Evolutionary conservation across 441 rosid species (phyloP).

Genomic region (Erodium moschatum): DNA sequence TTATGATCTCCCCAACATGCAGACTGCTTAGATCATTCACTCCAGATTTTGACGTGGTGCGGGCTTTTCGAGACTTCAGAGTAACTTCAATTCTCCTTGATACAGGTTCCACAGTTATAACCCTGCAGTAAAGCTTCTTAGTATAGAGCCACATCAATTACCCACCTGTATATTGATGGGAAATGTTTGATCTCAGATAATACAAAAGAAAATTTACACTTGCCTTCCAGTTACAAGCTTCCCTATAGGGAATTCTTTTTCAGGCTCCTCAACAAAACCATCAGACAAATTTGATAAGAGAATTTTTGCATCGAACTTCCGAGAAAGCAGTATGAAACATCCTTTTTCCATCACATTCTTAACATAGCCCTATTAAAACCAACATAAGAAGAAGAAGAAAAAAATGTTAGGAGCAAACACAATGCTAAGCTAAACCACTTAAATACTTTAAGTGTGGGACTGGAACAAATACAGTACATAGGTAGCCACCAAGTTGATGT

Average conservation of each 20-base stretch:
- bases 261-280: conserved; percentile 59
- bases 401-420: background rate
- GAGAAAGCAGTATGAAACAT: conserved; percentile 75
- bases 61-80: conserved; percentile 43
- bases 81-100: conserved; percentile 85
- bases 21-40: conserved; percentile 44
- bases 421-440: background rate
- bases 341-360: conserved; percentile 78
- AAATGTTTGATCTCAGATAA: conserved; percentile 5
- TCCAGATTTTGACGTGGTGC: conserved; percentile 38
- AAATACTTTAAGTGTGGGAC: background rate
- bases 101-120: conserved; percentile 67
- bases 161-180: conserved; percentile 11
- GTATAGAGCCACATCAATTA: conserved; percentile 10
- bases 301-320: conserved; percentile 84
- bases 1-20: conserved; percentile 50
- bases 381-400: conserved; percentile 11
- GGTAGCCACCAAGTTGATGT: background rate
- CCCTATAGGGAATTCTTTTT: conserved; percentile 77
- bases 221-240: conserved; percentile 84
- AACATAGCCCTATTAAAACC: conserved; percentile 70
- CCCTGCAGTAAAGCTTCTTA: conserved; percentile 46
- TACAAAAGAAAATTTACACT: conserved; percentile 17
- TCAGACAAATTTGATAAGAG: conserved; percentile 66
- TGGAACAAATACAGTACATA: background rate